Percentiles rank a stretch among this genome's conserved stretches.
These are phyloP conservation scores for Brassica juncea DNA, from an alignment of 345 rosid species.

Conservation along the genomic window DNA sequence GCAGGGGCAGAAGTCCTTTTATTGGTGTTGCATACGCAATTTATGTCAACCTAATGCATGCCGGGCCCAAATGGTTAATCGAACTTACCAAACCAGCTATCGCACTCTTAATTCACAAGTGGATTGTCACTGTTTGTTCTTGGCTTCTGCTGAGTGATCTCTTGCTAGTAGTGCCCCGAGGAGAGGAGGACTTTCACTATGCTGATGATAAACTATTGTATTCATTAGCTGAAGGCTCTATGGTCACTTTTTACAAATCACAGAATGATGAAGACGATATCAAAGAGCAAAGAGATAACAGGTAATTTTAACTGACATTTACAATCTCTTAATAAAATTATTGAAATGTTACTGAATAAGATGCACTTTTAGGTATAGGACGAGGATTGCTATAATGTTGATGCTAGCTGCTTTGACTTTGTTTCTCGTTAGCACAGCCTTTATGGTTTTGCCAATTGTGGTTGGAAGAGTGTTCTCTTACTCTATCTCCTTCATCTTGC, in stretches of 20 bases:
- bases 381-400: constrained; percentile 22
- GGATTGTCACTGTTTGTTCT: constrained; percentile 23
- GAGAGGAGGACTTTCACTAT: neutral
- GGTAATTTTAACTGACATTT: neutral
- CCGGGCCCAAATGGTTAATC: neutral
- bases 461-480: constrained; percentile 14
- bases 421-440: constrained; percentile 10
- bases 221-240: constrained; percentile 23
- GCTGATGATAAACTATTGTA: neutral
- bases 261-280: constrained; percentile 17
- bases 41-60: neutral
- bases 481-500: neutral
- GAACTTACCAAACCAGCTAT: neutral
- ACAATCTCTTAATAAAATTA: neutral
- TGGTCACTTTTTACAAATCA: neutral
- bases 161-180: constrained; percentile 22
- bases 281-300: constrained; percentile 2
- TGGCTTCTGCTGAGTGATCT: constrained; percentile 25
- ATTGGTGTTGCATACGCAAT: neutral
- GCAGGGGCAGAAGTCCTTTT: neutral
- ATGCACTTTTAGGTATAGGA: constrained; percentile 12
- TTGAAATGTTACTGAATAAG: neutral
- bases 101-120: neutral
- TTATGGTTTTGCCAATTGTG: constrained; percentile 29
- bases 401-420: constrained; percentile 24